These are phyloP conservation scores for Pichia gijzeniarum DNA, from an alignment of 805 yeast genomes.

Conservation along the genomic window DNA sequence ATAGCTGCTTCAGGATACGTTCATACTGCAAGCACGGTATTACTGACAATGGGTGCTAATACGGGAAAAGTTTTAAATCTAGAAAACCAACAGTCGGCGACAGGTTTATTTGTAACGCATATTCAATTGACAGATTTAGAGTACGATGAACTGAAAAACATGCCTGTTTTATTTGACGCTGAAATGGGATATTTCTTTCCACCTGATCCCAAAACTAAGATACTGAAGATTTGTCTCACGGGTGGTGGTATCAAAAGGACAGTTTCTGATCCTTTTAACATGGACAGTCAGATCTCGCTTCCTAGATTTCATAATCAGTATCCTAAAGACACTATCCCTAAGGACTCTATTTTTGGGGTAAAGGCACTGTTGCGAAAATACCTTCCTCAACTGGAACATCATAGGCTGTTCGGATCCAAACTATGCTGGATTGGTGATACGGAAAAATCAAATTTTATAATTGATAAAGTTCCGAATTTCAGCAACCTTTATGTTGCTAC, in stretches of 20 bases:
- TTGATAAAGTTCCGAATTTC: conserved; percentile 32
- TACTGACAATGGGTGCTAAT: conserved; percentile 35
- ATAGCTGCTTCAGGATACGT: conserved; percentile 23
- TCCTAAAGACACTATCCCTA: conserved; percentile 34
- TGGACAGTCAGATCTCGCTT: conserved; percentile 21
- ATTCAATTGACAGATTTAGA: conserved; percentile 33
- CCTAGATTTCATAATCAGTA: conserved; percentile 32
- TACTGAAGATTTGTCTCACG: conserved; percentile 34
- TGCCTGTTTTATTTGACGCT: conserved; percentile 39
- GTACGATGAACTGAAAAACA: conserved; percentile 28
- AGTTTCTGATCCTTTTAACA: conserved; percentile 14
- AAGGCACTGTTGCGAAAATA: conserved; percentile 25
- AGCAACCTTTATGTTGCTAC: conserved; percentile 33
- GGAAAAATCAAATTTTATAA: conserved; percentile 32
- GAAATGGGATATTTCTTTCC: conserved; percentile 43
- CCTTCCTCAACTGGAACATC: conserved; percentile 33
- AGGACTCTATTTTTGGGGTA: conserved; percentile 21
- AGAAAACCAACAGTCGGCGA: conserved; percentile 28
- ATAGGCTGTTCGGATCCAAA: conserved; percentile 27
- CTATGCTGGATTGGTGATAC: conserved; percentile 36
- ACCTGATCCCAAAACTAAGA: conserved; percentile 35
- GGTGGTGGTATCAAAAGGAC: conserved; percentile 27
- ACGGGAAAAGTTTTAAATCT: conserved; percentile 32
- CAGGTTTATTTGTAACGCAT: conserved; percentile 35
- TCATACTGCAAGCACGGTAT: conserved; percentile 29